phyloP scores from a whole-genome alignment of 2,329 filamentous ascomycete genomes.

The Paracoccidioides brasiliensis region DNA sequence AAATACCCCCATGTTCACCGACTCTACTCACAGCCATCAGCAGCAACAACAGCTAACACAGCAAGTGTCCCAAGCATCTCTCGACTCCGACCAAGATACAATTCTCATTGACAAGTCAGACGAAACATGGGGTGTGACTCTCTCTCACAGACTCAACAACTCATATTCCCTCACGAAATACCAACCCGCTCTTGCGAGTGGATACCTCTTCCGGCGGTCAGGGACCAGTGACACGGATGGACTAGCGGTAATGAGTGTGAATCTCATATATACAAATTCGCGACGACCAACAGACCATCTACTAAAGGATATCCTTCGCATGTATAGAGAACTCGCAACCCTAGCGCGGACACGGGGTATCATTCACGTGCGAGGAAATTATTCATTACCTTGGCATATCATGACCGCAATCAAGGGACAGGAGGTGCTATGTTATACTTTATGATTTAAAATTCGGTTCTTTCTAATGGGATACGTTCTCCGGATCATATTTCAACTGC shows the following conservation, averaged over 20 bases:
- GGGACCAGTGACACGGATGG: conserved; percentile 31
- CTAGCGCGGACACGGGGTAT: conserved; percentile 32
- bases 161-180: conserved; percentile 30
- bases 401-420: conserved; percentile 32
- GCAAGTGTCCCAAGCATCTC: conserved; percentile 18
- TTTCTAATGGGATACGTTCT: too few relatives aligned
- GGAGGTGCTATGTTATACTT: conserved; percentile 29
- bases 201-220: conserved; percentile 34
- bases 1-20: conserved; percentile 5
- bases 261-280: conserved; percentile 26
- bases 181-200: conserved; percentile 33
- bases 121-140: conserved; percentile 46
- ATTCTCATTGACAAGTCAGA: conserved; percentile 45
- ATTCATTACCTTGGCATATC: conserved; percentile 37
- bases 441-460: conserved; percentile 17
- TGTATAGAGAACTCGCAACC: conserved; percentile 33
- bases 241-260: conserved; percentile 28
- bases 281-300: conserved; percentile 20
- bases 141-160: conserved; percentile 37
- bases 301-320: conserved; percentile 30
- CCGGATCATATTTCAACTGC: too few relatives aligned
- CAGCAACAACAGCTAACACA: conserved; percentile 26
- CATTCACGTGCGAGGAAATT: conserved; percentile 25
- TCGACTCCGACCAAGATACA: conserved; percentile 41
- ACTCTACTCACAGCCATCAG: conserved; percentile 1